Base-by-base conservation (phyloP, 1,284 basidiomycete species). In the Cerioporus squamosus region DNA sequence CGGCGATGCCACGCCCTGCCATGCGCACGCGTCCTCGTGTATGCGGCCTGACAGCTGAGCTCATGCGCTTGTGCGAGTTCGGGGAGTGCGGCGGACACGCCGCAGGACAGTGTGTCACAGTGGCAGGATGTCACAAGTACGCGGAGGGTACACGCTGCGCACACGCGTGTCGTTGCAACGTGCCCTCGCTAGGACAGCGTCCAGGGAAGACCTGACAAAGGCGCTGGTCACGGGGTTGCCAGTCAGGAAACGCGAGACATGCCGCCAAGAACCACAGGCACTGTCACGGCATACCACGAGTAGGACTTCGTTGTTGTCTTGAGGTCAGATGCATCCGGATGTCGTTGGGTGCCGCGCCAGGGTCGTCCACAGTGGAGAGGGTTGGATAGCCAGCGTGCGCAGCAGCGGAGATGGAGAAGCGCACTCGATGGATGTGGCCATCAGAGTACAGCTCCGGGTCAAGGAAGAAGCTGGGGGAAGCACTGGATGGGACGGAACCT, bases 331-430 rank as follows among this genome's bases (percentile, higher is more conserved):
- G 6, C 26, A 29, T 39, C 14, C 18, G 5, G 5, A 2, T 15
- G 40, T 18, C 7, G 40, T 22, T 22, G 40, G n/a, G 7, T 18
- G 40, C 40, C 40, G 40, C n/a, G n/a, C 40, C n/a, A 42, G 40
- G 40, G 20, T 22, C 20, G n/a, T 42, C 10, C n/a, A n/a, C 40
- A 42, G 40, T 18, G n/a, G 7, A 52, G 15, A 23, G 29, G 26
- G 33, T 36, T 9, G n/a, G 23, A 26, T 20, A 33, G 46, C 46
- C 42, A 51, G 51, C 44, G 52, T 22, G 43, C 47, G 47, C 57
- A 45, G 51, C 26, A 58, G 51, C 57, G 57, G 57, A 46, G 57
- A 50, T 45, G 38, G 46, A 29, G 40, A 53, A 44, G 45, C 46
- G 23, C 39, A 24, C 42, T 15, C 40, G 51, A 23, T 18, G 44